Percentiles rank a stretch among this genome's conserved stretches.
Conservation (phyloP, 257 asterid genomes). For the Solanum arcanum region DNA sequence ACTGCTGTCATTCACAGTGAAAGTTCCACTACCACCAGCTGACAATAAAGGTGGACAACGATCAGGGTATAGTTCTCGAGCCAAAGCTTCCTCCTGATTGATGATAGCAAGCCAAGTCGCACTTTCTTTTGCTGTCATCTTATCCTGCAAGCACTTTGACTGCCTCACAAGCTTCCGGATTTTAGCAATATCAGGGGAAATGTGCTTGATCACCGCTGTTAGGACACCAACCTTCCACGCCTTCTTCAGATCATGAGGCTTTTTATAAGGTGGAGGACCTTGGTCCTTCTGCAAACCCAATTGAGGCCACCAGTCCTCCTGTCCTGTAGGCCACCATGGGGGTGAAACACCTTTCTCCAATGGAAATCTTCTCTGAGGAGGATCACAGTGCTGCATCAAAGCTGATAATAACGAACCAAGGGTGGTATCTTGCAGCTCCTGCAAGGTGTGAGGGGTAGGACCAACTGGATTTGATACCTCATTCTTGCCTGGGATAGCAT, state of each 20-base stretch:
- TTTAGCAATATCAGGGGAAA: constrained; percentile 3
- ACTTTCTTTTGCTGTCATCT: constrained; percentile 13
- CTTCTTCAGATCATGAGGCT: constrained; percentile 12
- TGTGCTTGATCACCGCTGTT: constrained; percentile 3
- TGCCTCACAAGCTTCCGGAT: constrained; percentile 8
- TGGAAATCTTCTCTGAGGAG: constrained; percentile 11
- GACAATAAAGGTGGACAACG: not conserved
- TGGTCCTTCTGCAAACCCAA: not conserved
- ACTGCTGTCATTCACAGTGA: constrained; percentile 22
- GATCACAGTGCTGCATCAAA: constrained; percentile 8
- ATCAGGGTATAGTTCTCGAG: constrained; percentile 4
- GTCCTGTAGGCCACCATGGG: constrained; percentile 11
- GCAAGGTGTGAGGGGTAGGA: not conserved
- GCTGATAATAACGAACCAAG: constrained; percentile 8
- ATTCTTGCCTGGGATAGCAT: not conserved
- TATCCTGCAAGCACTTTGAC: constrained; percentile 12
- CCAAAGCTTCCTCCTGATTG: constrained; percentile 8
- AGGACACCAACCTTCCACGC: constrained; percentile 11
- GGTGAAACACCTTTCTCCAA: constrained; percentile 6
- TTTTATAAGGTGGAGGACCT: constrained; percentile 10
- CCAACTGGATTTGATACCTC: not conserved
- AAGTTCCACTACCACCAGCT: not conserved
- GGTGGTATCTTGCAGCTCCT: constrained; percentile 12
- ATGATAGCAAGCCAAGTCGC: constrained; percentile 11
- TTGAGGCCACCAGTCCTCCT: constrained; percentile 9